A percentile compares a stretch with the other conserved stretches of the same genome.
These are phyloP conservation scores for Corynascus novoguineensis DNA, from an alignment of 495 filamentous ascomycete genomes.

Conservation along the genomic window DNA sequence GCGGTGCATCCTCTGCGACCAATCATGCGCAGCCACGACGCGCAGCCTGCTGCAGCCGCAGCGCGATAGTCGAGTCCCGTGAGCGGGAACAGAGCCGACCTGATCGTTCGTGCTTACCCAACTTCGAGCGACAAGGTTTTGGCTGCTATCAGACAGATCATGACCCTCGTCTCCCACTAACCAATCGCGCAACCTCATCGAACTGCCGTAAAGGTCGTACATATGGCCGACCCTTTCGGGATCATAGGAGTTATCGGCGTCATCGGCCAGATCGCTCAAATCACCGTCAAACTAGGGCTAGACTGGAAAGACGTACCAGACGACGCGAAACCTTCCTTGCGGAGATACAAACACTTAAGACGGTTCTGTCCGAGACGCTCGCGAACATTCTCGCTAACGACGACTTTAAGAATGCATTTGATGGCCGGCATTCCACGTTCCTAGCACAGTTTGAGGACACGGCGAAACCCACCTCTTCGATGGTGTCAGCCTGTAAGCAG, in stretches of 20 bases:
- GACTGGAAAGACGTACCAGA: constrained; percentile 28
- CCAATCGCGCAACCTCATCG: too few relatives aligned
- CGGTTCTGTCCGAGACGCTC: constrained; percentile 23
- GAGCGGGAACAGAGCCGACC: too few relatives aligned
- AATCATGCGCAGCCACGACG: too few relatives aligned
- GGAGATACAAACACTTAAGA: constrained; percentile 23
- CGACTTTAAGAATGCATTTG: constrained; percentile 19
- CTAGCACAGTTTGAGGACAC: constrained; percentile 21
- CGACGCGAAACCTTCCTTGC: constrained; percentile 22
- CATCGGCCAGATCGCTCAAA: constrained; percentile 20
- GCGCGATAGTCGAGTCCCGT: too few relatives aligned
- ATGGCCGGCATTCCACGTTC: constrained; percentile 16
- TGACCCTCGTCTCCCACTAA: too few relatives aligned
- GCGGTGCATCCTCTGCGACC: too few relatives aligned
- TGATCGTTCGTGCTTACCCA: too few relatives aligned
- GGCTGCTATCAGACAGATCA: too few relatives aligned
- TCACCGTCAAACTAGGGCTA: constrained; percentile 19
- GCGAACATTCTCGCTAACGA: constrained; percentile 18
- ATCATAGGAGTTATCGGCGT: constrained; percentile 25
- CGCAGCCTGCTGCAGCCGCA: too few relatives aligned
- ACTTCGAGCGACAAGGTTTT: too few relatives aligned
- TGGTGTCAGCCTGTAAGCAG: neutral
- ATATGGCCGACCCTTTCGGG: constrained; percentile 24
- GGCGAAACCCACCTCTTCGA: neutral
- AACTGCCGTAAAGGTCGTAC: too few relatives aligned